Base-by-base conservation (phyloP, 495 filamentous ascomycete genomes). In the Xylaria palmicola region DNA sequence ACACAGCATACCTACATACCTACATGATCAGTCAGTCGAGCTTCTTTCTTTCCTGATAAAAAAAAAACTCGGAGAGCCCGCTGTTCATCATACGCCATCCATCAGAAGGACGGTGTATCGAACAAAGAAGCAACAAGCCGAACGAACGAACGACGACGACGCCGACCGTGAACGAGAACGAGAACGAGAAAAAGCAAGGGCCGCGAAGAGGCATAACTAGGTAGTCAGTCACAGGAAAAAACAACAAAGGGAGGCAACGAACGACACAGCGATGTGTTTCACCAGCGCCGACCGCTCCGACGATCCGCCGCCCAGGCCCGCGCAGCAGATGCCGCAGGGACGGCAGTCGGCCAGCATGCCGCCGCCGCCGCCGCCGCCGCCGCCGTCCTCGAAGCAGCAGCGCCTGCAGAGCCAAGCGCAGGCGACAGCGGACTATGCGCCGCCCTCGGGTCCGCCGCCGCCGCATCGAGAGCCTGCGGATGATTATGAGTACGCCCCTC, bases 231-330 rank as follows among this genome's bases (percentile, higher is more conserved):
- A 3, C 12, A 19, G 17, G 5, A 19, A 50, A 20, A 2, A 51
- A 10, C 7, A 51, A 51, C n/a, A 0, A 26, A 15, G 45, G 29
- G 43, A 19, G 27, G 24, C 6, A 45, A 45, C 19, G 20, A 37
- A 26, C n/a, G 24, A 34, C 29, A 52, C 15, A 29, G 56, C 43
- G 5, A 81, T 81, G 78, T 81, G 78, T 64, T 79, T 81, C 63
- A 74, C 75, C 43, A 74, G 65, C 50, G 74, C 73, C 44, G 70
- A 77, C 34, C 68, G 68, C 29, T 44, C 67, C 34, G 40, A 64
- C 65, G 68, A 72, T 32, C 64, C 63, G 58, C 69, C 62, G 61
- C 66, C 70, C 50, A 59, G 70, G 57, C 61, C 72, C 55, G 62
- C 60, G 34, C 66, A 68, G 13, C 20, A 64, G 13, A 66, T 62